Evolutionary conservation across 2,329 filamentous ascomycete genomes (phyloP), one percentile per base, ranked within the genome.

Genomic region (Triangularia setosa): DNA sequence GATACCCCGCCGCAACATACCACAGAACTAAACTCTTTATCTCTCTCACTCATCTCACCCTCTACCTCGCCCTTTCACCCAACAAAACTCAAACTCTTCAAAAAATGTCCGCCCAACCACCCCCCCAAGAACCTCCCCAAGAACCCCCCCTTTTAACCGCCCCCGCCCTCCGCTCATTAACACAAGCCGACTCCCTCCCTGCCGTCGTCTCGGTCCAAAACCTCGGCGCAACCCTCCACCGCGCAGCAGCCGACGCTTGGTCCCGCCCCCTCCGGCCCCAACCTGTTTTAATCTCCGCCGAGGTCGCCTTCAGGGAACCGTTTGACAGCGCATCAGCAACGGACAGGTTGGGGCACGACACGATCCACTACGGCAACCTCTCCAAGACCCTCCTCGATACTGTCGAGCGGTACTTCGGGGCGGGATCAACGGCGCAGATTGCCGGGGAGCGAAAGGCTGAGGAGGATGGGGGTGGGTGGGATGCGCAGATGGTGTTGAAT

Each of bases 361-460:
- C 90, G 1, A 85, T 92, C 24, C 89, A 93, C 77, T 93, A 93
- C 72, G 90, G 90, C 1, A 81, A 79, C 9, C 80, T 93, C 14
- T 88, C 86, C 77, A 92, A 92, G 76, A 80, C 81, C 0, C 80
- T 93, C 14, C 77, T 89, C 30, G 74, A 75, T 24, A 78, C 77
- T 12, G 66, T 62, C 14, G 60, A 69, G 53, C 18, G 12, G 18
- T 40, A 35, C 30, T 33, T 52, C 4, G 18, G 52, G 53, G 56
- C 27, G 74, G 23, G 12, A 1, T 8, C 52, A 3, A 23, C 40
- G 21, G 18, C 40, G 61, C 63, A n/a, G 70, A 72, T 27, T 69
- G 75, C 55, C 75, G n/a, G n/a, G n/a, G n/a, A n/a, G n/a, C n/a
- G n/a, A n/a, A n/a, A n/a, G n/a, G n/a, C n/a, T n/a, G n/a, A 73